phyloP scores from a whole-genome alignment of 1,139 yeast species.

The Meyerozyma guilliermondii region DNA sequence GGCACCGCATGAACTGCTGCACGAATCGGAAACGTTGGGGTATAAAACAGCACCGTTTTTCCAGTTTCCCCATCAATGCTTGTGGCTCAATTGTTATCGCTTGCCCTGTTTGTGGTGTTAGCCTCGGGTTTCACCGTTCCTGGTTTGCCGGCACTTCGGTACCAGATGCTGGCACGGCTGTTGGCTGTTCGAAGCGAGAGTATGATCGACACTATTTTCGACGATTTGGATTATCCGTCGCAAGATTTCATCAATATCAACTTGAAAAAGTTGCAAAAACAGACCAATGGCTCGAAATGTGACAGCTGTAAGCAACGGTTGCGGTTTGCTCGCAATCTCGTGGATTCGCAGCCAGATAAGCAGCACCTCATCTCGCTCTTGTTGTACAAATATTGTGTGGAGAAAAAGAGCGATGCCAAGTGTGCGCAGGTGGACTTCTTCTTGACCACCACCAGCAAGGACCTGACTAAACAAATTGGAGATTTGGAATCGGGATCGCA shows the following conservation, averaged over 20 bases:
- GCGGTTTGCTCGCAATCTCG: conserved; percentile 23
- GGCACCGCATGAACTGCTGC: neutral
- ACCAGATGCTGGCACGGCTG: conserved; percentile 8
- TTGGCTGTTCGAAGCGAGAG: conserved; percentile 12
- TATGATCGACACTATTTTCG: conserved; percentile 22
- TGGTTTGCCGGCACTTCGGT: conserved; percentile 14
- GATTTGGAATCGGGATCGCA: conserved; percentile 15
- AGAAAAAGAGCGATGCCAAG: conserved; percentile 25
- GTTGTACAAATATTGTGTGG: conserved; percentile 33
- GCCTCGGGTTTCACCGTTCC: conserved; percentile 14
- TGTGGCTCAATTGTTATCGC: neutral
- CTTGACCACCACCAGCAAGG: conserved; percentile 28
- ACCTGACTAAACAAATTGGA: conserved; percentile 6
- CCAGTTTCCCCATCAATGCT: neutral
- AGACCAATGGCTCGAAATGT: conserved; percentile 29
- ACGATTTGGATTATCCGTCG: conserved; percentile 20
- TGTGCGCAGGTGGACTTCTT: conserved; percentile 37
- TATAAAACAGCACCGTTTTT: neutral
- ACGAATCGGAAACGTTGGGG: neutral
- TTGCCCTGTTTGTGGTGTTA: neutral
- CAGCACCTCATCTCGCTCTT: conserved; percentile 33
- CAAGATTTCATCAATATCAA: conserved; percentile 28
- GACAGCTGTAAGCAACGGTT: conserved; percentile 33
- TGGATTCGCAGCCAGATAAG: conserved; percentile 27
- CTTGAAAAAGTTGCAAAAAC: conserved; percentile 14